Evolutionary conservation across 176 grass and related monocot genomes (phyloP).

Genomic region (Avena insularis): DNA sequence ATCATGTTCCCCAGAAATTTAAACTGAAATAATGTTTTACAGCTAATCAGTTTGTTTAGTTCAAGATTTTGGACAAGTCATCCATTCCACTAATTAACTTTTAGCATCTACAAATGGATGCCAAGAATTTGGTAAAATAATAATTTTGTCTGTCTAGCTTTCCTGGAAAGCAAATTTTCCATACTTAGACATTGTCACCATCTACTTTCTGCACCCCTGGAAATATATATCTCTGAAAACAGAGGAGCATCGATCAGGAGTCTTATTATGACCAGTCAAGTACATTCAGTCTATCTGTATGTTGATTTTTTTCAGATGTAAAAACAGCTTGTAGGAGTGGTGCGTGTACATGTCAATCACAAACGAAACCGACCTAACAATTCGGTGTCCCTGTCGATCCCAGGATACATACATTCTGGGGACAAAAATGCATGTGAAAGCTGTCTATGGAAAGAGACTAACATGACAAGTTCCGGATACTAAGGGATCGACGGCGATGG

Average conservation of each 20-base stretch:
- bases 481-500: slow-evolving; percentile 53
- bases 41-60: slow-evolving; percentile 1
- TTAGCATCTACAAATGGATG: slow-evolving; percentile 22
- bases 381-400: slow-evolving; percentile 53
- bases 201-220: slow-evolving; percentile 39
- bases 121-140: slow-evolving; percentile 29
- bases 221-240: slow-evolving; percentile 38
- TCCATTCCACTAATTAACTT: slow-evolving; percentile 18
- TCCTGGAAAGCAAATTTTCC: slow-evolving; percentile 14
- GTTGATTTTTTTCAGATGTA: slow-evolving; percentile 42
- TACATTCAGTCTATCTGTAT: slow-evolving; percentile 37
- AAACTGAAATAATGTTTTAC: background rate
- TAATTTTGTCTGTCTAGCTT: slow-evolving; percentile 4
- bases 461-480: slow-evolving; percentile 41
- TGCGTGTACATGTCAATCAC: slow-evolving; percentile 46
- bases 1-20: background rate
- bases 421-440: slow-evolving; percentile 38
- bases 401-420: slow-evolving; percentile 25
- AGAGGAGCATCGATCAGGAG: slow-evolving; percentile 23
- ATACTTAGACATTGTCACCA: slow-evolving; percentile 37
- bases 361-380: slow-evolving; percentile 54
- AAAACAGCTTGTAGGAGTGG: slow-evolving; percentile 35
- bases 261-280: slow-evolving; percentile 35
- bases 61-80: background rate
- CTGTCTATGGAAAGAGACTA: slow-evolving; percentile 48